Base-by-base conservation (phyloP, 371 early-diverging fungal species). In the Actinomortierella wolfii region DNA sequence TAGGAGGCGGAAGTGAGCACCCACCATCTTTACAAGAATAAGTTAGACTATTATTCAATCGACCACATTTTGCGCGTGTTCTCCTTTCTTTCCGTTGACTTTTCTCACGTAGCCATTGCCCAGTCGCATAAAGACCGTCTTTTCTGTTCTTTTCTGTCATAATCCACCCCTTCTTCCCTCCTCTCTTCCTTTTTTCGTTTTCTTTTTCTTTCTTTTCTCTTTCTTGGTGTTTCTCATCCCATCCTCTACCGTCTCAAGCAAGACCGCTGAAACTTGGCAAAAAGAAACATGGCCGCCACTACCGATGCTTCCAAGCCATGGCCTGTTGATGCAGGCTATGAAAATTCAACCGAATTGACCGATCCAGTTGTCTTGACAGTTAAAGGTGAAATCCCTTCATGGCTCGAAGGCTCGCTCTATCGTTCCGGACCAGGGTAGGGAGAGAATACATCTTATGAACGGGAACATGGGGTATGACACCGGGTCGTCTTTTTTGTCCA, bases 391-490 rank as follows among this genome's bases (percentile, higher is more conserved):
- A 79, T 87, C 25, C 88, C 88, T 7, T 29, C 59, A 9, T 87
- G 88, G 88, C 80, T 87, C 14, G 64, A 83, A 45, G 88, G 88
- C 34, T 76, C 77, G 0, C 65, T 87, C 56, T 86, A 86, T 55
- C 71, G 86, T 58, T 67, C 83, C 58, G 87, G 87, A 54, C 76
- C 76, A 52, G 73, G 73, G 73, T 71, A 62, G 52, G 41, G 9
- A 20, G 1, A 28, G 40, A 50, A 14, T 2, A 24, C 17, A 17
- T 34, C 9, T 5, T 14, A n/a, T n/a, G n/a, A n/a, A n/a, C n/a
- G n/a, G n/a, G 49, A 49, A 49, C 49, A 9, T 49, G 20, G 13
- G 49, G 25, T 13, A 18, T 45, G 28, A 25, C 41, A 2, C 15
- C 17, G 26, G 21, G 39, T 7, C 2, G 15, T 34, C 9, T 26